phyloP scores from a whole-genome alignment of 2,329 filamentous ascomycete genomes.

The Pseudogymnoascus sp. region DNA sequence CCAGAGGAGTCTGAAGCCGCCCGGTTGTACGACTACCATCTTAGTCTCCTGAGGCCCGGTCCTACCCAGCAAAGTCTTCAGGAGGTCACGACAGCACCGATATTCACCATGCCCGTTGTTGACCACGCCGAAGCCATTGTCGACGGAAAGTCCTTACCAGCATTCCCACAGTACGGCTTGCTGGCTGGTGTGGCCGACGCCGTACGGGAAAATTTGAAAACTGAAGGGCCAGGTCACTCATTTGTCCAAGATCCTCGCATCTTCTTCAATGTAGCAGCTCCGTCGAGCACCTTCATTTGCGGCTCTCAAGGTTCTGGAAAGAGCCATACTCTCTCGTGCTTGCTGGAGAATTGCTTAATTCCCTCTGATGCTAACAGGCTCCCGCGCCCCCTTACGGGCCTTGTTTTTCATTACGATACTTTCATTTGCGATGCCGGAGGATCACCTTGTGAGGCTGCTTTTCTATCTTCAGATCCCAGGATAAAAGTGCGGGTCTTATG shows the following conservation, averaged over 20 bases:
- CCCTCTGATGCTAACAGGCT: constrained; percentile 34
- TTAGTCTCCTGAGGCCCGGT: too few species aligned
- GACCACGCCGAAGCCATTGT: too few species aligned
- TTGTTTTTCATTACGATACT: constrained; percentile 50
- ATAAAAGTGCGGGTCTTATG: neutral
- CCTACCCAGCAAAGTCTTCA: too few species aligned
- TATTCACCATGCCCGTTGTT: too few species aligned
- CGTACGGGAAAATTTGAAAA: too few species aligned
- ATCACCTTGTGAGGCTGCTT: neutral
- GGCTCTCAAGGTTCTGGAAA: constrained; percentile 56
- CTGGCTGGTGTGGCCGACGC: too few species aligned
- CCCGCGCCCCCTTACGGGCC: constrained; percentile 39
- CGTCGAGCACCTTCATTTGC: constrained; percentile 54
- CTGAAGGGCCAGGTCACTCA: neutral
- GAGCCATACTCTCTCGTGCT: constrained; percentile 49
- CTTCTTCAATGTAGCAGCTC: constrained; percentile 46
- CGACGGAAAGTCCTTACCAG: too few species aligned
- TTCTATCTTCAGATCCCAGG: neutral
- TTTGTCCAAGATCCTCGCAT: constrained; percentile 26
- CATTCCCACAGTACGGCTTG: too few species aligned
- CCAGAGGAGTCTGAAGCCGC: too few species aligned
- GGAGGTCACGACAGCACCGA: too few species aligned
- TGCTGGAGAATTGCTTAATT: too few species aligned
- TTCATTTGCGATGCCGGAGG: constrained; percentile 31
- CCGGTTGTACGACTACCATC: too few species aligned